Evolutionary conservation across 345 rosid species (phyloP), one percentile per base, ranked within the genome.

Genomic region (Odontarrhena argentea): DNA sequence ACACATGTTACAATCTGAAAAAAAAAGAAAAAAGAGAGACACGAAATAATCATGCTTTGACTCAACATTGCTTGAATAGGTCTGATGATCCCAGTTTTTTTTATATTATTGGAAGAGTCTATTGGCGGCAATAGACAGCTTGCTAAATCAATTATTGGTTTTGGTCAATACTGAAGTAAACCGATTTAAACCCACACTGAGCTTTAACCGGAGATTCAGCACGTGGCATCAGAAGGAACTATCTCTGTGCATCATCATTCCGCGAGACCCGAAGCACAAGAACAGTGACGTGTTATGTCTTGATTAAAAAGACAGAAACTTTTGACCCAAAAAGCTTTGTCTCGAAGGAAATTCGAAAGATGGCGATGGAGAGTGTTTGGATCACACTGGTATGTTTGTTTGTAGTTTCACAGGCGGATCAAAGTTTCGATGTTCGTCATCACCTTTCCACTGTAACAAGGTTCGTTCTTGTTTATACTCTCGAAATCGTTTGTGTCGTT

Each of bases 381-480:
- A 30, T 77, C 44, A 13, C 68, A 35, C 7, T 77, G 9, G 38
- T 80, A 14, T 46, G 60, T 14, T 7, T 81, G 1, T 50, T 51
- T 22, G 14, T 64, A 24, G 76, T 63, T 56, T 58, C 85, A 3
- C 46, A 56, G 4, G 82, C 81, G 41, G 85, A 81, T 73, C 85
- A 78, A 54, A 71, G 18, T 50, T 85, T 89, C 73, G 85, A 87
- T 62, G 86, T 89, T 51, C 92, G 91, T 18, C 86, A 71, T 11
- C 92, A 85, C 64, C 77, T 89, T 13, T 87, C 89, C 43, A 85
- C 94, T 13, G 87, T 83, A 2, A 62, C 96, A 32, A 83, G 88
- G 96, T 89, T 55, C 54, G 41, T 30, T 57, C 47, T 22, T 25
- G 3, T 4, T 36, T 26, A 28, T 2, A 11, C 14, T 67, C 63